Base-by-base conservation (phyloP, 2,329 filamentous ascomycete genomes). In the Sclerotinia borealis region DNA sequence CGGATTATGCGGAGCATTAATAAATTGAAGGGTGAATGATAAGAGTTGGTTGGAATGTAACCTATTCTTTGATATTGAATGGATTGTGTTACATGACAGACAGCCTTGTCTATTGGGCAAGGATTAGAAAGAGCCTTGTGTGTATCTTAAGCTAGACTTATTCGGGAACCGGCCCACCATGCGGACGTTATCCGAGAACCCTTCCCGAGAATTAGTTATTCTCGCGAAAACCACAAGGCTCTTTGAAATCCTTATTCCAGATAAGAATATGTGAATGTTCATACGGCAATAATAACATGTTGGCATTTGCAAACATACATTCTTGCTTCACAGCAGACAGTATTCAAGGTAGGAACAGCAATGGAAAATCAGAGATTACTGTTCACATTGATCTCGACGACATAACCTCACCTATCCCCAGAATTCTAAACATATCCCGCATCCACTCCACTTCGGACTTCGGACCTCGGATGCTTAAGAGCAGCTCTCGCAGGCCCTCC, bases 1-100 rank as follows among this genome's bases (percentile, higher is more conserved):
- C 75, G 67, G 67, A 78, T 76, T 76, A 80, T 74, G 77, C 80
- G 76, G 79, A 85, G 73, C 85, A 84, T 78, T 51, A 67, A 55
- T n/a, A 55, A 37, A 55, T 31, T 43, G 19, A 31, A 11, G 6
- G 31, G 37, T 22, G 9, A 13, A 9, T 55, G 27, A 10, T 29
- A n/a, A 55, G 10, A 1, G 27, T 43, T 31, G 54, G 25, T 45
- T 58, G 19, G 27, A 4, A 31, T 17, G 29, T 8, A 36, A 58
- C 31, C n/a, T 34, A 10, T 43, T 56, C 27, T n/a, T 31, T 34
- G 19, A 31, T 31, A 31, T 31, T 29, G 11, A 56, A 22, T 7
- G 2, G 17, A 58, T 11, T 58, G 19, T 45, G 13, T 45, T 45
- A 43, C 39, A 47, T 45, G 54, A 58, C 54, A 58, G 54, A 58